A percentile compares a stretch with the other conserved stretches of the same genome.
Evolutionary conservation across 768 basidiomycete species (phyloP).

Genomic region (Trametes punicea): DNA sequence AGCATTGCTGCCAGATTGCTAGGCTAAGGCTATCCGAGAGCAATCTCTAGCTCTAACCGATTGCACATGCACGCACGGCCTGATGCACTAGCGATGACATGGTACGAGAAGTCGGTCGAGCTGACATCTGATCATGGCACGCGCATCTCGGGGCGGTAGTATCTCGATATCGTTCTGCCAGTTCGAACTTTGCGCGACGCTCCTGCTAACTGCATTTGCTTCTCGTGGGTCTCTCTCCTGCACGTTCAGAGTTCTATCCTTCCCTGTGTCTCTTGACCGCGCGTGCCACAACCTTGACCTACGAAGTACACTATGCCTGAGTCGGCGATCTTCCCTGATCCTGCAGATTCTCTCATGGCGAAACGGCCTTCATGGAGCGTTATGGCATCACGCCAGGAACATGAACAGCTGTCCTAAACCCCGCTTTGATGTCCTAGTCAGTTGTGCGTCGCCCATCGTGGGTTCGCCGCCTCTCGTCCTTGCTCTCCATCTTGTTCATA

Average conservation of each 20-base stretch:
- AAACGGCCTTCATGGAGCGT: background rate
- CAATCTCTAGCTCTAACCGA: no score
- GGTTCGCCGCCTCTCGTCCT: background rate
- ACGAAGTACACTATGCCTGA: no score
- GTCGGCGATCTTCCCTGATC: background rate
- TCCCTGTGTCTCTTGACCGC: no score
- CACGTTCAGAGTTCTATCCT: no score
- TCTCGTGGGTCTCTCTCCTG: no score
- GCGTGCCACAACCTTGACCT: background rate
- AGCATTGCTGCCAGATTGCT: no score
- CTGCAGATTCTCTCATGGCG: background rate
- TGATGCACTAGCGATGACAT: no score
- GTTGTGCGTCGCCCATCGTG: background rate
- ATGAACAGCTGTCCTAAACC: background rate
- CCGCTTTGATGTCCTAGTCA: background rate
- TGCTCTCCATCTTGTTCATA: background rate
- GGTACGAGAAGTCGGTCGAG: background rate
- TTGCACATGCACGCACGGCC: no score
- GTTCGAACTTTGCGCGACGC: no score
- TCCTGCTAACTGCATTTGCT: background rate
- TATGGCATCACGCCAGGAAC: constrained; percentile 10
- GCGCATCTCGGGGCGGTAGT: background rate
- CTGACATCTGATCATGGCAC: background rate
- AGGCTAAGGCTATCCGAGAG: no score
- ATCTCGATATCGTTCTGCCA: background rate